Conservation (phyloP, 2,329 filamentous ascomycete genomes). For the Alternaria ventricosa region DNA sequence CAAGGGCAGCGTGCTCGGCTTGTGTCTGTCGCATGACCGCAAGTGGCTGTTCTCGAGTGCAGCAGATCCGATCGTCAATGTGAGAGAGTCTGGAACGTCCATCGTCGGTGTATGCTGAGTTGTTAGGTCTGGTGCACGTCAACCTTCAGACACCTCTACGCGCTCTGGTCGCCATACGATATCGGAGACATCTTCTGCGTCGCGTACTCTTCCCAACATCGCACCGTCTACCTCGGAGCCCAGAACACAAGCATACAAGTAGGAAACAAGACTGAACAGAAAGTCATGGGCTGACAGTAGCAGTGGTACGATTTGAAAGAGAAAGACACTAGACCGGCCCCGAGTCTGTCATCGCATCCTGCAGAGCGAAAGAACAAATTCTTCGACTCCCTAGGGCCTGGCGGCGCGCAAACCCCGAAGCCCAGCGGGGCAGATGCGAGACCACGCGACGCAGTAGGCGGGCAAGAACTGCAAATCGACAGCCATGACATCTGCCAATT, state of each 20-base stretch:
- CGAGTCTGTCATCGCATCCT: conserved; percentile 72
- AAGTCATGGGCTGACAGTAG: conserved; percentile 12
- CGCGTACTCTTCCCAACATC: conserved; percentile 79
- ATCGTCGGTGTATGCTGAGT: conserved; percentile 11
- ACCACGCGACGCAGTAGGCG: conserved; percentile 60
- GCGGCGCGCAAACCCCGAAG: conserved; percentile 78
- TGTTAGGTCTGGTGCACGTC: conserved; percentile 77
- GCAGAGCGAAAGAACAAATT: conserved; percentile 83
- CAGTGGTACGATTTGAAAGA: conserved; percentile 81
- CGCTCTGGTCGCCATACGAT: conserved; percentile 92
- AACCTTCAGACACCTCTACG: conserved; percentile 78
- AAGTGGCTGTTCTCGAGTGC: conserved; percentile 87
- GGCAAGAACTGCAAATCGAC: conserved; percentile 79
- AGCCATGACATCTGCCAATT: conserved; percentile 82
- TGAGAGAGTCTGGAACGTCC: conserved; percentile 35
- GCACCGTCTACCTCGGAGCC: conserved; percentile 88
- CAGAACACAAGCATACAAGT: conserved; percentile 85
- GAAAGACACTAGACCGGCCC: conserved; percentile 63
- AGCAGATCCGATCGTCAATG: conserved; percentile 91
- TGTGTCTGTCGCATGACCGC: conserved; percentile 78
- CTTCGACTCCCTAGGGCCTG: conserved; percentile 88
- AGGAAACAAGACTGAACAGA: conserved; percentile 2
- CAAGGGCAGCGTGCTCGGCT: conserved; percentile 85
- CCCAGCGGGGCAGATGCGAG: conserved; percentile 64
- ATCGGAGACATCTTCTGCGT: conserved; percentile 96